These are phyloP conservation scores for Rhododendron ovatum DNA, from an alignment of 148 eudicot genomes.

Conservation along the genomic window DNA sequence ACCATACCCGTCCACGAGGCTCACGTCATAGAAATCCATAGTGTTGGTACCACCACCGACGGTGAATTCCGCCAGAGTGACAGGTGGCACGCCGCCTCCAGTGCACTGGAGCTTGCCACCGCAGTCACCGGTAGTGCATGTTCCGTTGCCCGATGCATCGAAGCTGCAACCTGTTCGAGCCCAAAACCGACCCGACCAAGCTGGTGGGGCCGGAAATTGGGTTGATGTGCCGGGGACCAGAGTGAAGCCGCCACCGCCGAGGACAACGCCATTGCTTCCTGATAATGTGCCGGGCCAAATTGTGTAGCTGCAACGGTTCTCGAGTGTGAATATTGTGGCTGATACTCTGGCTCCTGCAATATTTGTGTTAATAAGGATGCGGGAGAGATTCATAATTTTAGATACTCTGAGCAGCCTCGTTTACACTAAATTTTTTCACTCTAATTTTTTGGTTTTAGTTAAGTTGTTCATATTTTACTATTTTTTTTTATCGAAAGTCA, in stretches of 20 bases:
- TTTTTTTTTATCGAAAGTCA: too few relatives aligned
- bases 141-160: conserved; percentile 11
- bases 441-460: too few relatives aligned
- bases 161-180: conserved; percentile 79
- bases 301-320: too few relatives aligned
- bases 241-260: conserved; percentile 44
- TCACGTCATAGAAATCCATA: conserved; percentile 77
- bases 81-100: conserved; percentile 32
- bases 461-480: too few relatives aligned
- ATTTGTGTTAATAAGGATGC: too few relatives aligned
- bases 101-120: too few relatives aligned
- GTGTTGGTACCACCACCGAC: conserved; percentile 22
- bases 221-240: conserved; percentile 46
- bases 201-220: conserved; percentile 44
- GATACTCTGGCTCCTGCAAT: conserved; percentile 19
- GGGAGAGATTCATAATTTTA: too few relatives aligned
- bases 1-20: conserved; percentile 73
- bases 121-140: too few relatives aligned
- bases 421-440: too few relatives aligned
- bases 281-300: conserved; percentile 72
- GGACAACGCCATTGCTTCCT: conserved; percentile 39
- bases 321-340: conserved; percentile 24
- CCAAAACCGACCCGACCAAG: conserved; percentile 96
- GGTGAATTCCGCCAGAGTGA: conserved; percentile 67
- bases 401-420: too few relatives aligned